These are phyloP conservation scores for Fraxinus pennsylvanica DNA, from an alignment of 257 asterid species.

Conservation along the genomic window DNA sequence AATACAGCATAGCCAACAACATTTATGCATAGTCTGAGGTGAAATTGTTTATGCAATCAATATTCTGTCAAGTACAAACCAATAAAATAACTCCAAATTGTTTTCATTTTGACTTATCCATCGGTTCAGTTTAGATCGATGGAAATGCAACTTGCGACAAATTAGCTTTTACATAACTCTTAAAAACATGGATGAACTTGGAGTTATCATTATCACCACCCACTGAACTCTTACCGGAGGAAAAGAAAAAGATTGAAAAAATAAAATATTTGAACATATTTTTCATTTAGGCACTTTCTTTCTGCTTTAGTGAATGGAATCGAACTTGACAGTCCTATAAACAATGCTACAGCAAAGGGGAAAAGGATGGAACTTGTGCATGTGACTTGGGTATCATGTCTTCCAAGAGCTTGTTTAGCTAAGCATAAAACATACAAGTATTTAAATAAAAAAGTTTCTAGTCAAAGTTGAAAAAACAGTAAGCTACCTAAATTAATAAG, in stretches of 20 bases:
- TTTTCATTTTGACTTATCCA: not conserved
- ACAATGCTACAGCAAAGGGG: not conserved
- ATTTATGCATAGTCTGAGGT: not conserved
- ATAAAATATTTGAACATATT: too few relatives aligned
- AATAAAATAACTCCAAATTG: not conserved
- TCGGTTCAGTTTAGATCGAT: not conserved
- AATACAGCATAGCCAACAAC: slow-evolving; percentile 5
- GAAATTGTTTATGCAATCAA: not conserved
- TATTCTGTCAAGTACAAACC: not conserved
- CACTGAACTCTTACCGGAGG: too few relatives aligned
- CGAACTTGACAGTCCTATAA: not conserved
- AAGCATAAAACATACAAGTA: not conserved
- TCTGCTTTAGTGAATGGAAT: not conserved
- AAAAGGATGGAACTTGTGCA: not conserved
- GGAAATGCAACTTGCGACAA: too few relatives aligned
- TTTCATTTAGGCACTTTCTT: not conserved
- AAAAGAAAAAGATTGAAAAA: too few relatives aligned
- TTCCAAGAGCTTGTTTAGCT: not conserved
- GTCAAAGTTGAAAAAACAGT: not conserved
- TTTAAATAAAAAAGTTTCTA: not conserved
- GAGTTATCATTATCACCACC: too few relatives aligned
- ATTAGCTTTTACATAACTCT: too few relatives aligned
- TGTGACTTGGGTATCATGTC: not conserved
- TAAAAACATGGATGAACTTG: too few relatives aligned
- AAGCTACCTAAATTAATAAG: not conserved